Percentiles rank a stretch among this genome's conserved stretches.
phyloP scores from a whole-genome alignment of 352 stramenopile genomes.

The Globisporangium heterothallicum region DNA sequence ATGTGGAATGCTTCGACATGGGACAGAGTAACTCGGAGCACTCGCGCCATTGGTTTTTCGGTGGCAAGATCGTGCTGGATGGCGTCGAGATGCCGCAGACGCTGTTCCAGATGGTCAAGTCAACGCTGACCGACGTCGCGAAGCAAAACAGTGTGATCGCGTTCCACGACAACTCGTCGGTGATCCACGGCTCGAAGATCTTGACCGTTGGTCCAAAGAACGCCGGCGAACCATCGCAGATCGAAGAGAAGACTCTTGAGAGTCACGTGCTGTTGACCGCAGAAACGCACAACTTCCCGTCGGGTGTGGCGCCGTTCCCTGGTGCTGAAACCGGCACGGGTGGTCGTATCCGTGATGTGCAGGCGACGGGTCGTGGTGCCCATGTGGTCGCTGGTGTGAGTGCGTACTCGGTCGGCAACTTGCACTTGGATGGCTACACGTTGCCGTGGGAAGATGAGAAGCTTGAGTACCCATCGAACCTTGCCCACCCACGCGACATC shows the following conservation, averaged over 20 bases:
- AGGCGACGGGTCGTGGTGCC: slow-evolving; percentile 96
- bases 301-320: slow-evolving; percentile 92
- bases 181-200: slow-evolving; percentile 93
- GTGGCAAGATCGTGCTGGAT: slow-evolving; percentile 98
- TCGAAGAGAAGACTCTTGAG: slow-evolving; percentile 65
- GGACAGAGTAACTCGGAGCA: slow-evolving; percentile 98
- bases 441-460: slow-evolving; percentile 95
- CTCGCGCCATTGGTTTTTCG: slow-evolving; percentile 99
- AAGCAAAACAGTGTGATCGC: slow-evolving; percentile 97
- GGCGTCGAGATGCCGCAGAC: slow-evolving; percentile 94
- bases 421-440: slow-evolving; percentile 94
- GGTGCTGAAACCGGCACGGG: slow-evolving; percentile 97
- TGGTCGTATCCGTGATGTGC: slow-evolving; percentile 97
- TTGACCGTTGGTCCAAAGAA: slow-evolving; percentile 70
- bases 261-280: slow-evolving; percentile 97
- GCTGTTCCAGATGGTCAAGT: slow-evolving; percentile 99
- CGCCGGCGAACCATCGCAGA: slow-evolving; percentile 57
- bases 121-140: slow-evolving; percentile 88
- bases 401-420: slow-evolving; percentile 90
- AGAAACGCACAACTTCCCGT: slow-evolving; percentile 99
- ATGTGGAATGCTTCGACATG: slow-evolving; percentile 99
- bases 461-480: slow-evolving; percentile 89
- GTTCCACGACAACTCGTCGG: slow-evolving; percentile 99
- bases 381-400: slow-evolving; percentile 92
- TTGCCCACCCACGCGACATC: slow-evolving; percentile 92